These are phyloP conservation scores for Rhizophora apiculata DNA, from an alignment of 345 rosid species.

Conservation along the genomic window DNA sequence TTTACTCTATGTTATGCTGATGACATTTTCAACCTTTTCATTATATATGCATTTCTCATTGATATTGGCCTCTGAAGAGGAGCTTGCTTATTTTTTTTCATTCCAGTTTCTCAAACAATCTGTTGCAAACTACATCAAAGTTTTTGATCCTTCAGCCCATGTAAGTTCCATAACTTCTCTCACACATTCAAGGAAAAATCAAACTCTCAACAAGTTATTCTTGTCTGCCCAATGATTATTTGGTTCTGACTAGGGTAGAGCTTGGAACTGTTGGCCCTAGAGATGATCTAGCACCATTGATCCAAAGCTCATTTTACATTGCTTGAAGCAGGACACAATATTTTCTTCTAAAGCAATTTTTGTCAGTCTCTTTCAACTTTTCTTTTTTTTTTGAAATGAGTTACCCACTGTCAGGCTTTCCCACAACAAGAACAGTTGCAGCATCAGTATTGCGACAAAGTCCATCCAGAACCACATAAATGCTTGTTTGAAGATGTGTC, in stretches of 20 bases:
- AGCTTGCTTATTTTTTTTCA: constrained; percentile 5
- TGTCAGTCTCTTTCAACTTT: not conserved
- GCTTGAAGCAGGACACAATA: too few species aligned
- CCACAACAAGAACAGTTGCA: constrained; percentile 70
- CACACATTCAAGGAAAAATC: not conserved
- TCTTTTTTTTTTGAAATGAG: not conserved
- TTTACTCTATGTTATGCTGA: too few species aligned
- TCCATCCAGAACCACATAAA: constrained; percentile 43
- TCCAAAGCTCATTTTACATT: too few species aligned
- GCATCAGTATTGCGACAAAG: constrained; percentile 56
- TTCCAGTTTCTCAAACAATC: constrained; percentile 78
- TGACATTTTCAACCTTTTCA: constrained; percentile 4
- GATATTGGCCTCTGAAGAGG: constrained; percentile 11
- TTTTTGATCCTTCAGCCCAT: constrained; percentile 71
- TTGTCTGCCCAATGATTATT: too few species aligned
- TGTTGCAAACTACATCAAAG: constrained; percentile 57
- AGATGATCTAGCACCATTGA: too few species aligned
- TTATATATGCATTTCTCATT: constrained; percentile 5
- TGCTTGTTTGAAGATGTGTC: constrained; percentile 37
- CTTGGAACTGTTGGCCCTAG: too few species aligned
- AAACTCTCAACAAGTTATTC: too few species aligned
- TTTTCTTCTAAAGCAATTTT: not conserved
- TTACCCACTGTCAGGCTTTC: constrained; percentile 45
- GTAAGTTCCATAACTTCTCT: constrained; percentile 44
- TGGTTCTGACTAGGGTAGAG: too few species aligned